phyloP scores from a whole-genome alignment of 768 basidiomycete species.

The Russula abietina region DNA sequence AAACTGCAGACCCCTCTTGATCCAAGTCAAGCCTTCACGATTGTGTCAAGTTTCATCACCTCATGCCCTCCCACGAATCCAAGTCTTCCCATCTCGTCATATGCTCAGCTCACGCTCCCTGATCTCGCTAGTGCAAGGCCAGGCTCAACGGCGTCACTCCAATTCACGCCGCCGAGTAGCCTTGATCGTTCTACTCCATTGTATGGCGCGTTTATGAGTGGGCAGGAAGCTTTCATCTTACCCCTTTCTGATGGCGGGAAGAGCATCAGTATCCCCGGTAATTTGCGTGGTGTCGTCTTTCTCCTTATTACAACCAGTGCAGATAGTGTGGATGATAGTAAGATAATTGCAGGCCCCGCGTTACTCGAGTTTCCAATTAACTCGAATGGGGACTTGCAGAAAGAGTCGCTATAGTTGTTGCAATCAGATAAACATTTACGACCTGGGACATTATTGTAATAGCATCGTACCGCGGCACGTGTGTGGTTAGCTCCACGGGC shows the following conservation, averaged over 20 bases:
- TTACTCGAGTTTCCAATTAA: conserved; percentile 23
- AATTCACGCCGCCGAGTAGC: neutral
- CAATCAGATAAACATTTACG: neutral
- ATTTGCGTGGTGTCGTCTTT: conserved; percentile 18
- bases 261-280: conserved; percentile 15
- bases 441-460: too few species aligned
- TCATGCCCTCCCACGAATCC: conserved; percentile 52
- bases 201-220: conserved; percentile 23
- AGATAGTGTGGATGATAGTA: conserved; percentile 16
- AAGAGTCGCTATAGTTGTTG: neutral
- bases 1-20: conserved; percentile 36
- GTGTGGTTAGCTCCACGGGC: too few species aligned
- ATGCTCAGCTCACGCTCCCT: conserved; percentile 42
- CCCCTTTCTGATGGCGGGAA: conserved; percentile 13
- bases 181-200: conserved; percentile 6
- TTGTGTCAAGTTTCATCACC: conserved; percentile 42
- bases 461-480: too few species aligned
- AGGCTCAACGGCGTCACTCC: conserved; percentile 14
- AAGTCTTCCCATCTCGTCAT: conserved; percentile 42
- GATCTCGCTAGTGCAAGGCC: conserved; percentile 15
- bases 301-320: conserved; percentile 18
- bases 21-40: conserved; percentile 37
- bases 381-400: conserved; percentile 3
- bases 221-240: conserved; percentile 19
- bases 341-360: conserved; percentile 21